Conservation (phyloP, 2,329 filamentous ascomycete species). For the Passalora sequoiae region DNA sequence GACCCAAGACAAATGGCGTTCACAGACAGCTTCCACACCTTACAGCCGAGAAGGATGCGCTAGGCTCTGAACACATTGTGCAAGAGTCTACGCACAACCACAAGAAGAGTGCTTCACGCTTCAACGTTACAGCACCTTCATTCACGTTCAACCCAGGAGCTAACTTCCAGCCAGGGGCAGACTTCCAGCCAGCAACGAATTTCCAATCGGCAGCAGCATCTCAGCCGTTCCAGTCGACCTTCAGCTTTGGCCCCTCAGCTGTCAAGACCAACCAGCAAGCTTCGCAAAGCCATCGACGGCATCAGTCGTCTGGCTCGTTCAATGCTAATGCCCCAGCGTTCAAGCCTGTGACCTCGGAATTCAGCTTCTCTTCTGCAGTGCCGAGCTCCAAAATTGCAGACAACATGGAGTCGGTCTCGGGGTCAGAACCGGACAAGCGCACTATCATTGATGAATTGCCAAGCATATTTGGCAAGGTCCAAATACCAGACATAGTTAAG, state of each 20-base stretch:
- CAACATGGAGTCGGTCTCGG: background rate
- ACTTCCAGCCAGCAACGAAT: constrained; percentile 58
- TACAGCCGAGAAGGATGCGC: constrained; percentile 21
- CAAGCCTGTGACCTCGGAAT: constrained; percentile 34
- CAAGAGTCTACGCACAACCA: constrained; percentile 66
- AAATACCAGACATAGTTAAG: constrained; percentile 62
- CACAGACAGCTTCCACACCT: constrained; percentile 9
- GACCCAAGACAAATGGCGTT: constrained; percentile 2
- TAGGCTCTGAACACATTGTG: constrained; percentile 36
- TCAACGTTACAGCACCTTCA: constrained; percentile 85
- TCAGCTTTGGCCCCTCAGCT: constrained; percentile 24
- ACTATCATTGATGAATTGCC: constrained; percentile 35
- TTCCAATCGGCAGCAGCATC: constrained; percentile 37
- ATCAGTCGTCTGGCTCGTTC: constrained; percentile 43
- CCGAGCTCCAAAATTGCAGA: constrained; percentile 28
- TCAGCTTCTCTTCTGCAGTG: constrained; percentile 33
- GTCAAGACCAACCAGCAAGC: constrained; percentile 9
- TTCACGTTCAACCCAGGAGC: constrained; percentile 68
- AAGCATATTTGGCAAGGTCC: constrained; percentile 39
- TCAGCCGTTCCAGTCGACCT: constrained; percentile 10
- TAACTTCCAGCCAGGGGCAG: constrained; percentile 42
- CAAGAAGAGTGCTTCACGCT: constrained; percentile 52
- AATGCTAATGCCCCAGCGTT: constrained; percentile 52
- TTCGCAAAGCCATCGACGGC: constrained; percentile 19
- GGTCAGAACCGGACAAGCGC: constrained; percentile 22